Conservation (phyloP, 805 yeast genomes). For the Kodamaea sagamina region DNA sequence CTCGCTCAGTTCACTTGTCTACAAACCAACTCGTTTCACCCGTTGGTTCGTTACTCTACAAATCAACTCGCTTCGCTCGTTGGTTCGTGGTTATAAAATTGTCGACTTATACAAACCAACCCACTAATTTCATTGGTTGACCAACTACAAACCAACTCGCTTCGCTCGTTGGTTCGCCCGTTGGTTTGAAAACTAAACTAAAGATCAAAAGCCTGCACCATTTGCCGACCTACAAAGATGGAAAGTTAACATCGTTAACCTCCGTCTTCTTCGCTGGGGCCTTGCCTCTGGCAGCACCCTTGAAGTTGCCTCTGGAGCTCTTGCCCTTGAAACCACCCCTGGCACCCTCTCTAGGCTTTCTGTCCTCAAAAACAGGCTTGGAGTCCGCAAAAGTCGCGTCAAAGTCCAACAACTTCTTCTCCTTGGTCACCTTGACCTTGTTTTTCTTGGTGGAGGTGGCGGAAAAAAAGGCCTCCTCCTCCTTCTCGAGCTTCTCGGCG, state of each 20-base stretch:
- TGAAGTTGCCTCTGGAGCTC: slow-evolving; percentile 26
- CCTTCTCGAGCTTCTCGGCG: slow-evolving; percentile 66
- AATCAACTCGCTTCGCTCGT: no score
- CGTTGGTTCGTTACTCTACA: no score
- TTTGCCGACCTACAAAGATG: slow-evolving; percentile 50
- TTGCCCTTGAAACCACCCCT: slow-evolving; percentile 17
- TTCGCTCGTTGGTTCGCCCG: no score
- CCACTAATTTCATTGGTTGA: no score
- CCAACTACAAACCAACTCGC: no score
- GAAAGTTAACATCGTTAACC: slow-evolving; percentile 67
- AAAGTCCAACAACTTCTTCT: slow-evolving; percentile 75
- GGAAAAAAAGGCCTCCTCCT: slow-evolving; percentile 58
- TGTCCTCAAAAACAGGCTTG: slow-evolving; percentile 31
- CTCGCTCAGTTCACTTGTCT: no score
- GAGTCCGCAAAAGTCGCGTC: slow-evolving; percentile 71
- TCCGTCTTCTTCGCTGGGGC: slow-evolving; percentile 35
- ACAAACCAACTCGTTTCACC: no score
- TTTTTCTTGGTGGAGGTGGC: slow-evolving; percentile 66
- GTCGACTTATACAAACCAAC: no score
- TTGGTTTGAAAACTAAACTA: slow-evolving; percentile 9
- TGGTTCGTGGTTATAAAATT: no score
- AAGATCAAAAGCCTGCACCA: slow-evolving; percentile 11
- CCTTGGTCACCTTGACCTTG: slow-evolving; percentile 76
- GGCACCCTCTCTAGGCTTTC: slow-evolving; percentile 21
- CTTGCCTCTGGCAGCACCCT: slow-evolving; percentile 30